Conservation (phyloP, 345 rosid genomes). For the Pelargonium nanum region DNA sequence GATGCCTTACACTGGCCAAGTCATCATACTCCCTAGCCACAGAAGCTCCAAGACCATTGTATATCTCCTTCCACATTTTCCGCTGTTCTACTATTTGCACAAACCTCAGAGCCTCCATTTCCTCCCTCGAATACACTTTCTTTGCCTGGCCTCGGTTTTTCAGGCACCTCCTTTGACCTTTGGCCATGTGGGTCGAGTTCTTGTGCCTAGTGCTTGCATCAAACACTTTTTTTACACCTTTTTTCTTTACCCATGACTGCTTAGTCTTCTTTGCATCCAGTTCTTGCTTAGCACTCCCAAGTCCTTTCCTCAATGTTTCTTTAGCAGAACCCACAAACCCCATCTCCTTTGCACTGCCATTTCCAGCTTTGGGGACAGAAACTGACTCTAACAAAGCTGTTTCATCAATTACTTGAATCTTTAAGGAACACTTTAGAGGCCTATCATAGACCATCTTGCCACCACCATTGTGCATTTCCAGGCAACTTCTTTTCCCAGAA, state of each 20-base stretch:
- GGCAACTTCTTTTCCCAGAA: not conserved
- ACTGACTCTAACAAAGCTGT: not conserved
- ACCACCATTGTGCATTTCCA: slow-evolving; percentile 1
- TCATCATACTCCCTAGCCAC: slow-evolving; percentile 2
- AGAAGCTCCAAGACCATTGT: not conserved
- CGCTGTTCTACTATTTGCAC: not conserved
- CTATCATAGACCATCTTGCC: not conserved
- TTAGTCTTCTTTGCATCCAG: not conserved
- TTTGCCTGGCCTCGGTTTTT: no score
- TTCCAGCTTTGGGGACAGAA: not conserved
- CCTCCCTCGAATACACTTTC: not conserved
- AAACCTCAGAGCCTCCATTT: slow-evolving; percentile 1
- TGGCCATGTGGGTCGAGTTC: not conserved
- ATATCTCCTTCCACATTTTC: not conserved
- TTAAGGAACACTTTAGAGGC: not conserved
- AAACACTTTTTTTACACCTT: not conserved
- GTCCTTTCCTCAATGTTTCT: not conserved
- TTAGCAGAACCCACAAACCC: not conserved
- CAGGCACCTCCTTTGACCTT: not conserved
- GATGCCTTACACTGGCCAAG: not conserved
- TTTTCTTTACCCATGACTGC: not conserved
- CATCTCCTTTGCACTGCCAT: slow-evolving; percentile 1
- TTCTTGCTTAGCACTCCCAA: no score
- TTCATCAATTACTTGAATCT: not conserved
- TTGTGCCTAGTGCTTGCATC: not conserved